Evolutionary conservation across 177 flowering plant genomes (phyloP), one percentile per base, ranked within the genome.

Genomic region (Vitis hybrid): DNA sequence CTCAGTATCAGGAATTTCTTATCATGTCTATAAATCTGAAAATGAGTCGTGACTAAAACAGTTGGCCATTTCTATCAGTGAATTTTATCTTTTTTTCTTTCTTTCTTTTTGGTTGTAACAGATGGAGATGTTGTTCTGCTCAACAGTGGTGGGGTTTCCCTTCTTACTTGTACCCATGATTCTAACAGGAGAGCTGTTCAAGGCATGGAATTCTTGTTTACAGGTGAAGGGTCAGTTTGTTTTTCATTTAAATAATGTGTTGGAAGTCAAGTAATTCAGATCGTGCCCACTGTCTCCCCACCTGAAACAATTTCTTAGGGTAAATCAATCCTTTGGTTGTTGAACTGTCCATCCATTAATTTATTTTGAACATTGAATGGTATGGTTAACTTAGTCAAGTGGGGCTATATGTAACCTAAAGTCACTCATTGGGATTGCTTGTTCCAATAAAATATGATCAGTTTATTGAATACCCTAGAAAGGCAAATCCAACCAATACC

Each of bases 141-240:
- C 74, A 1, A 71, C 74, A 0, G 68, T 71, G 14, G 68, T 71
- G 6, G 74, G 74, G 39, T 15, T 65, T 48, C 74, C 74, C 8
- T 58, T 71, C 53, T 65, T 71, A n/a, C 8, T 71, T 29, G 68
- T 68, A 45, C 74, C 74, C 31, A 71, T 71, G 74, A 59, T 71
- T 65, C 53, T 71, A n/a, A 71, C 74, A 1, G 74, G 74, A 48
- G 74, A 71, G 29, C 29, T 71, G 57, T 71, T 63, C 54, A 63
- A 14, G 66, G 74, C 74, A 4, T 71, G 69, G 69, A 48, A 52
- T 50, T 64, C 74, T 7, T 71, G 74, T 34, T 71, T 34, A 50
- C 69, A 71, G 74, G 74, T 70, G 19, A 34, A 22, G 45, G 8
- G 92, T 91, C 3, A 94, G 98, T 19, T 74, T 91, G 75, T 26